Evolutionary conservation across 805 yeast species (phyloP), one percentile per base, ranked within the genome.

Genomic region (Saturnispora saitoi): DNA sequence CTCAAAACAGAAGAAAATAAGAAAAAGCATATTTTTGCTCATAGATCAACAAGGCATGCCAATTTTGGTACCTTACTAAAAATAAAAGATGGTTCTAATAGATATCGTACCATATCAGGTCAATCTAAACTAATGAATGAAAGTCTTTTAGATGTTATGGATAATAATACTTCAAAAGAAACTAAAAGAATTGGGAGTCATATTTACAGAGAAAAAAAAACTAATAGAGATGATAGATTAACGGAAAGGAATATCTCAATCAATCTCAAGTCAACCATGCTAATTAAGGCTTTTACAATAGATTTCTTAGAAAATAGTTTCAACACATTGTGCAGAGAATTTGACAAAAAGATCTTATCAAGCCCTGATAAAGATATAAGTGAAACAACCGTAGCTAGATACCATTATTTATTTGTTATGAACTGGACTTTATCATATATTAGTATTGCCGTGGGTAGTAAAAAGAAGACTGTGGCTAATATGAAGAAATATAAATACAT

Each of bases 1-100:
- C 67, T 88, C n/a, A 67, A 70, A 2, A 73, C 73, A 47, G 97
- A 91, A 58, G 70, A 73, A 19, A 71, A 72, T 30, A 61, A 82
- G 51, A 78, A 76, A 30, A 56, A 56, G 22, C 51, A 48, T 29
- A 47, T 62, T 3, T 51, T 56, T 28, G 53, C 54, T 24, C 54
- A 57, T 30, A 54, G 51, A 26, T 53, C 59, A 4, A 58, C 65
- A 4, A 74, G 99, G 42, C 99, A 91, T 61, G 90, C 93, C 2
- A 73, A 95, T 46, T 91, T 91, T 68, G 99, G 99, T 0, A 81
- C 97, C 0, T 68, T 90, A 53, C 64, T 89, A 10, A 81, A 95
- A 2, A 71, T 91, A 29, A 80, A 82, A 51, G 77, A 83, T 17
- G 72, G 75, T 22, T 44, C 48, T 3, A 80, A 81, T 47, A 70